These are phyloP conservation scores for Nidula niveotomentosa DNA, from an alignment of 1,284 basidiomycete species.

Conservation along the genomic window DNA sequence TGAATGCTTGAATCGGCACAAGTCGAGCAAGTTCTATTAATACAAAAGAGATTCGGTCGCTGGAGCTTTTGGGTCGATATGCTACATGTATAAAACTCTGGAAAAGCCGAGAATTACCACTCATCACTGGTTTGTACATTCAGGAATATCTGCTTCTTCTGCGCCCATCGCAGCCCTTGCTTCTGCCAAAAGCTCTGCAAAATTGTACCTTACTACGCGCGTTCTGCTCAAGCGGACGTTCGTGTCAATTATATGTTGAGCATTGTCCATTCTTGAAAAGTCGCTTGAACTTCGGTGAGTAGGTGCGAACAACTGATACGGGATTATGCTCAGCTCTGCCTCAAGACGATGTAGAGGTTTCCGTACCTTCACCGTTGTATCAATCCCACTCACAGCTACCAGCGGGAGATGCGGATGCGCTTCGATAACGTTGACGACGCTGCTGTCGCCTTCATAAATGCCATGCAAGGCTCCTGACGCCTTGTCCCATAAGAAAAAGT, in stretches of 20 bases:
- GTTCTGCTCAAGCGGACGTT: slow-evolving; percentile 40
- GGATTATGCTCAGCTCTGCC: not conserved
- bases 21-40: too few species aligned
- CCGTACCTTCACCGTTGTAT: slow-evolving; percentile 81
- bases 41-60: too few species aligned
- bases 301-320: slow-evolving; percentile 69
- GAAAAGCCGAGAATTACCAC: not conserved
- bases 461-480: slow-evolving; percentile 62
- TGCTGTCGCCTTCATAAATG: slow-evolving; percentile 82
- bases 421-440: slow-evolving; percentile 87
- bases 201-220: slow-evolving; percentile 18
- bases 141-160: slow-evolving; percentile 15
- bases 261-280: slow-evolving; percentile 54
- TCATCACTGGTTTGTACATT: slow-evolving; percentile 29
- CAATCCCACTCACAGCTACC: slow-evolving; percentile 88
- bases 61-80: too few species aligned
- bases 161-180: slow-evolving; percentile 15
- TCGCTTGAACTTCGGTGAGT: slow-evolving; percentile 33
- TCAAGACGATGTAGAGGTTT: not conserved
- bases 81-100: too few species aligned
- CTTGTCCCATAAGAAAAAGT: slow-evolving; percentile 87
- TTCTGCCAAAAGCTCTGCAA: slow-evolving; percentile 28
- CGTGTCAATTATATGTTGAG: slow-evolving; percentile 50
- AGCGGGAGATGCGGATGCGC: slow-evolving; percentile 82
- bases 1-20: too few species aligned